Percentiles rank a stretch among this genome's conserved stretches.
These are phyloP conservation scores for Quercus variabilis DNA, from an alignment of 306 rosid genomes.

Conservation along the genomic window DNA sequence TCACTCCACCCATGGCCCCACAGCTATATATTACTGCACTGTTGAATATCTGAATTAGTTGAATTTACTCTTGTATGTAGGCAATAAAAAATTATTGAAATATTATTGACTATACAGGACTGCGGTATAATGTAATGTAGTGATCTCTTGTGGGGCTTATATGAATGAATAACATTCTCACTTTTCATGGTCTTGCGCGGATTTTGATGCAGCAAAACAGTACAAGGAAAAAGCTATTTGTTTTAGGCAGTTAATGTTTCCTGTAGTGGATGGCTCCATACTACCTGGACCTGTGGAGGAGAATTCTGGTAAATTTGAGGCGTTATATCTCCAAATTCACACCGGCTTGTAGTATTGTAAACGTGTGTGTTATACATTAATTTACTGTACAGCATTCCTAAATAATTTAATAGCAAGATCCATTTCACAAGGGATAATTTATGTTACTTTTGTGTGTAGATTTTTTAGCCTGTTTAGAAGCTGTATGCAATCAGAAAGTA, in stretches of 20 bases:
- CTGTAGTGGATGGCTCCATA: constrained; percentile 9
- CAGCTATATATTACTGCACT: not conserved
- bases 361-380: constrained; percentile 24
- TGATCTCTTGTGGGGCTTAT: constrained; percentile 15
- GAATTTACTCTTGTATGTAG: not conserved
- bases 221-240: not conserved
- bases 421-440: not conserved
- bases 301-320: not conserved
- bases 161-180: constrained; percentile 2
- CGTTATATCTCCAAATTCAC: not conserved
- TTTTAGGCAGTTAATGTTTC: not conserved
- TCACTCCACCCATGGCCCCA: not conserved
- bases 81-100: not conserved
- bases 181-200: not conserved
- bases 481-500: not conserved
- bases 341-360: constrained; percentile 3
- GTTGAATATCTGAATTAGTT: not conserved
- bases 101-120: not conserved
- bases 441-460: not conserved
- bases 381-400: constrained; percentile 18
- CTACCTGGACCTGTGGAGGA: not conserved
- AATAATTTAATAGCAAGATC: constrained; percentile 12
- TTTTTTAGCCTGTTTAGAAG: not conserved
- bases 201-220: constrained; percentile 12
- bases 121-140: not conserved